phyloP scores from a whole-genome alignment of 257 asterid species.

The Thymus quinquecostatus region DNA sequence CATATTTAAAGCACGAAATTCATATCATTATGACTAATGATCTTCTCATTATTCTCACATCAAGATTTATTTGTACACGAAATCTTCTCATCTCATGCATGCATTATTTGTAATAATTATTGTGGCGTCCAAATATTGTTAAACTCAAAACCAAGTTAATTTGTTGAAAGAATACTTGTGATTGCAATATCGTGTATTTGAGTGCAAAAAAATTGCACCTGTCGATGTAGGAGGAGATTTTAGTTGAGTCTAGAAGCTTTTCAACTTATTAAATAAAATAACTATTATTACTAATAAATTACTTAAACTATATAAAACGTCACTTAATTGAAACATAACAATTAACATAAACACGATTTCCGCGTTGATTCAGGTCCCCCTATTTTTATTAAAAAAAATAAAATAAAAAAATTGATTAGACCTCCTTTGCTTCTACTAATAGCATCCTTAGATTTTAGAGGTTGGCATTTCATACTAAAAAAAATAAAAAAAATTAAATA shows the following conservation, averaged over 20 bases:
- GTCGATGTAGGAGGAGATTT: constrained; percentile 19
- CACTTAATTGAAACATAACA: too few species aligned
- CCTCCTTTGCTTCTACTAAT: constrained; percentile 29
- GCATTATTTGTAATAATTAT: not conserved
- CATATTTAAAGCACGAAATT: too few species aligned
- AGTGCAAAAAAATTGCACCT: constrained; percentile 28
- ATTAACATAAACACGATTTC: not conserved
- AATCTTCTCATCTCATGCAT: too few species aligned
- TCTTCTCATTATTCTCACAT: too few species aligned
- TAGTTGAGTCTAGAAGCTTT: not conserved
- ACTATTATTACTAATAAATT: too few species aligned
- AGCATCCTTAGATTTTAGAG: constrained; percentile 29
- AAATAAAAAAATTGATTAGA: not conserved
- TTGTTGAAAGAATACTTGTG: constrained; percentile 5
- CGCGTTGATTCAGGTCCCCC: not conserved
- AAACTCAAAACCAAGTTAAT: constrained; percentile 2
- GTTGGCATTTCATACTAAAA: not conserved
- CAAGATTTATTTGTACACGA: not conserved
- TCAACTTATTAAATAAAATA: too few species aligned
- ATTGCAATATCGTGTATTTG: constrained; percentile 29
- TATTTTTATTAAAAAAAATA: too few species aligned
- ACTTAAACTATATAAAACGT: not conserved
- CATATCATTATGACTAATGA: too few species aligned
- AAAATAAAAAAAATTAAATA: not conserved
- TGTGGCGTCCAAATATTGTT: constrained; percentile 4